Evolutionary conservation across 108 stramenopile species (phyloP), one percentile per base, ranked within the genome.

Genomic region (Fragilaria crotonensis): DNA sequence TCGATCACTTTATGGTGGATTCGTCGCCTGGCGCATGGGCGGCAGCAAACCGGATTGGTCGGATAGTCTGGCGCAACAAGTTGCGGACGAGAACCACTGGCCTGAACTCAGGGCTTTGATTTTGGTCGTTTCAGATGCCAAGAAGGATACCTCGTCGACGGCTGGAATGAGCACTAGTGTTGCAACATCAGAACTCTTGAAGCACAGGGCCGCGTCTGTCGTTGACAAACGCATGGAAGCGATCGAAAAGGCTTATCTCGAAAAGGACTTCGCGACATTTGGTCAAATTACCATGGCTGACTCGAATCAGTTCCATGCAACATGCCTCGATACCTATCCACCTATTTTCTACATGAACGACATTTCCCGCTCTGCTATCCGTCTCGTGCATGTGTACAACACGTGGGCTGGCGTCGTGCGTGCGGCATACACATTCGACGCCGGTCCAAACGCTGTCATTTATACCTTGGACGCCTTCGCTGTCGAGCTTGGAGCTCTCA

Each of bases 331-430:
- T 75, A 99, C 97, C n/a, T 99, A 89, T 71, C 98, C 98, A 48
- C 98, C 98, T 23, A 96, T 99, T 57, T 96, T 96, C 70, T 99
- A 99, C 84, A 96, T 99, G 95, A 97, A 97, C 66, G 98, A 97
- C 71, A 63, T 77, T 33, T 84, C 82, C 25, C 62, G 73, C 29
- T 67, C 60, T 48, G 64, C 91, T 44, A 74, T 94, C n/a, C 71
- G 68, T 22, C 62, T 89, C 58, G 78, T 91, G 4, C 89, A 94
- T 71, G 76, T 66, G 54, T 90, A 93, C 76, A 96, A 96, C 72
- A n/a, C 52, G 44, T 80, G 77, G 77, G 83, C 89, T 18, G 84
- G 85, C 4, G 73, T 78, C 51, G 77, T 93, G 52, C 74, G 84
- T 26, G 95, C 87, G 19, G 96, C 96, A 25, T 99, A 99, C 75